Conservation (phyloP, 2,329 filamentous ascomycete genomes). For the Samsoniella hepiali region DNA sequence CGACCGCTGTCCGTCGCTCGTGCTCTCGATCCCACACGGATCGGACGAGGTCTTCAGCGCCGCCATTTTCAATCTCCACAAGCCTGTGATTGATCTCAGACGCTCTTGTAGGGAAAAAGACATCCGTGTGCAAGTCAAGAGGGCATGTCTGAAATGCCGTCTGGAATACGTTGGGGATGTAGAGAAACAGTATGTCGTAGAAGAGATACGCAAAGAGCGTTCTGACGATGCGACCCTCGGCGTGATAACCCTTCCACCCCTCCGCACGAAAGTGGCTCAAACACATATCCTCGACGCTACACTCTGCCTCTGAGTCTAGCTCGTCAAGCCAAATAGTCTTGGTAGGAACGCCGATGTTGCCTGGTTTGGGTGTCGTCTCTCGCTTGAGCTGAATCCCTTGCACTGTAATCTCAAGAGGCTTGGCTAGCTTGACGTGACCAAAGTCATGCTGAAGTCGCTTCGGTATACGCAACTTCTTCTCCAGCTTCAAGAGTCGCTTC, state of each 20-base stretch:
- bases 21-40: conserved; percentile 66
- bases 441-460: conserved; percentile 91
- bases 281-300: conserved; percentile 92
- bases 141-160: conserved; percentile 93
- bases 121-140: conserved; percentile 86
- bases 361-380: conserved; percentile 43
- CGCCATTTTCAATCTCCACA: conserved; percentile 82
- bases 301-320: conserved; percentile 64
- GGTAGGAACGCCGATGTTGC: conserved; percentile 46
- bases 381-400: conserved; percentile 75
- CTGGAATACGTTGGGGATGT: conserved; percentile 94
- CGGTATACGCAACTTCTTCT: conserved; percentile 77
- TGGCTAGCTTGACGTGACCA: conserved; percentile 73
- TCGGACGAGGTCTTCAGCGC: conserved; percentile 63
- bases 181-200: conserved; percentile 87
- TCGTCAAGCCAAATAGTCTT: conserved; percentile 90
- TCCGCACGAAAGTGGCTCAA: conserved; percentile 76
- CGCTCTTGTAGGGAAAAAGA: conserved; percentile 81
- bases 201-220: conserved; percentile 90
- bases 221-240: conserved; percentile 86
- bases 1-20: conserved; percentile 74
- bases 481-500: conserved; percentile 87
- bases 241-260: conserved; percentile 94
- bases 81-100: conserved; percentile 87
- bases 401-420: conserved; percentile 71